Evolutionary conservation across 306 rosid species (phyloP).

Genomic region (Glycyrrhiza uralensis): DNA sequence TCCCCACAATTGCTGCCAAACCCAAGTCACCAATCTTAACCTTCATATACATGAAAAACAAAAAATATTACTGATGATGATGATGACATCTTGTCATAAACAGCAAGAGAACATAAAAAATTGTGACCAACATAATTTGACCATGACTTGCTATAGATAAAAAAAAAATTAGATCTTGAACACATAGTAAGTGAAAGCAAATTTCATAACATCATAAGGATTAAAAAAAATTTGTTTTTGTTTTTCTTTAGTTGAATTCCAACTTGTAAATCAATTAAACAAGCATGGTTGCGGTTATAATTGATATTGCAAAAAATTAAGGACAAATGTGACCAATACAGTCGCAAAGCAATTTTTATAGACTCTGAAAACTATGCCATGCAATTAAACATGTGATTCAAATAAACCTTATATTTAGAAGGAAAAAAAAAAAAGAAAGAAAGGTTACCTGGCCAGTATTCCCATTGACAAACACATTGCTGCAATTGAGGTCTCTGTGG

Average conservation of each 20-base stretch:
- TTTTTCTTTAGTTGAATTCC: background rate
- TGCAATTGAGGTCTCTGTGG: conserved; percentile 91
- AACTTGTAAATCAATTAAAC: background rate
- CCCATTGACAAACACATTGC: conserved; percentile 87
- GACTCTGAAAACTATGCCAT: too few species aligned
- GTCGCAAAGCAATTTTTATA: too few species aligned
- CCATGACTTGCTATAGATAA: background rate
- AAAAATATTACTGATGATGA: background rate
- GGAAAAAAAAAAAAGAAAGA: background rate
- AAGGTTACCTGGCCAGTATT: conserved; percentile 67
- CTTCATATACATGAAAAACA: conserved; percentile 24
- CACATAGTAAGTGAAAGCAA: background rate
- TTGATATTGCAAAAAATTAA: too few species aligned
- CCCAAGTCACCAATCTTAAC: conserved; percentile 97
- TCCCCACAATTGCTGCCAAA: conserved; percentile 79
- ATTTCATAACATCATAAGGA: background rate
- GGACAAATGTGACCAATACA: too few species aligned
- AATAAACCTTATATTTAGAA: background rate
- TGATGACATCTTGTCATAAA: background rate
- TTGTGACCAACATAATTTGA: background rate
- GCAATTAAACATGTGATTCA: background rate
- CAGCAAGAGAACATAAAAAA: too few species aligned
- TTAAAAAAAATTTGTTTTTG: background rate
- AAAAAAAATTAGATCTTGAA: background rate
- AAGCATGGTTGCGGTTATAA: too few species aligned